phyloP scores from a whole-genome alignment of 2,329 filamentous ascomycete species.

The Verticillium nonalfalfae region DNA sequence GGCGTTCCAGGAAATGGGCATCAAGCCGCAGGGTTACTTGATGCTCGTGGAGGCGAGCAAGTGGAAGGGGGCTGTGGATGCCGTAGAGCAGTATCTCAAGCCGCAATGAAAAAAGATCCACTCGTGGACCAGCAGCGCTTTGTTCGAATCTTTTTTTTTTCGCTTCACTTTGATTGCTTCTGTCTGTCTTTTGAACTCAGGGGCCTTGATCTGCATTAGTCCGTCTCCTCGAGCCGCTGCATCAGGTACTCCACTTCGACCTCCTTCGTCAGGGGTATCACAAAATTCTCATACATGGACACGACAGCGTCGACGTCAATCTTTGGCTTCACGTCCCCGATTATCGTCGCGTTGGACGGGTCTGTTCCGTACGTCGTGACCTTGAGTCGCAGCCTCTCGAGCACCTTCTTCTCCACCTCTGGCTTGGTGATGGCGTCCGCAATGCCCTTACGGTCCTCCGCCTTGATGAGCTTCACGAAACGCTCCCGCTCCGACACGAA shows the following conservation, averaged over 20 bases:
- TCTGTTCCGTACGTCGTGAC: conserved; percentile 91
- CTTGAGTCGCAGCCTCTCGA: conserved; percentile 82
- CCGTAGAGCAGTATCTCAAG: conserved; percentile 67
- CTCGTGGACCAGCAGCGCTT: background rate
- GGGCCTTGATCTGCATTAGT: conserved; percentile 5
- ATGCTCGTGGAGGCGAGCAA: conserved; percentile 78
- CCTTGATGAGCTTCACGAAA: conserved; percentile 78
- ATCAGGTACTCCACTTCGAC: conserved; percentile 98
- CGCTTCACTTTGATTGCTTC: background rate
- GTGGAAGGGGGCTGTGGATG: conserved; percentile 71
- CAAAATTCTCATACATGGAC: conserved; percentile 82
- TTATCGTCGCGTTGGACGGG: conserved; percentile 47
- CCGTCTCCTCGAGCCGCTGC: conserved; percentile 63
- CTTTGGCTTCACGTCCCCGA: conserved; percentile 57
- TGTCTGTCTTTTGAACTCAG: background rate
- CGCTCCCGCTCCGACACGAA: conserved; percentile 76
- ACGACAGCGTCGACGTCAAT: conserved; percentile 91
- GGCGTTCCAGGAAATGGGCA: conserved; percentile 88
- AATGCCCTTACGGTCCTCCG: conserved; percentile 72
- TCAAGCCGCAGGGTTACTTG: conserved; percentile 77
- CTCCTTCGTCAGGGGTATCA: conserved; percentile 96
- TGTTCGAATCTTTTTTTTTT: background rate
- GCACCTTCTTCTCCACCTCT: conserved; percentile 81
- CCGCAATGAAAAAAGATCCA: conserved; percentile 16
- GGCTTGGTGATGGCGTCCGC: conserved; percentile 85